These are phyloP conservation scores for Populus simonii DNA, from an alignment of 345 rosid species.

Conservation along the genomic window DNA sequence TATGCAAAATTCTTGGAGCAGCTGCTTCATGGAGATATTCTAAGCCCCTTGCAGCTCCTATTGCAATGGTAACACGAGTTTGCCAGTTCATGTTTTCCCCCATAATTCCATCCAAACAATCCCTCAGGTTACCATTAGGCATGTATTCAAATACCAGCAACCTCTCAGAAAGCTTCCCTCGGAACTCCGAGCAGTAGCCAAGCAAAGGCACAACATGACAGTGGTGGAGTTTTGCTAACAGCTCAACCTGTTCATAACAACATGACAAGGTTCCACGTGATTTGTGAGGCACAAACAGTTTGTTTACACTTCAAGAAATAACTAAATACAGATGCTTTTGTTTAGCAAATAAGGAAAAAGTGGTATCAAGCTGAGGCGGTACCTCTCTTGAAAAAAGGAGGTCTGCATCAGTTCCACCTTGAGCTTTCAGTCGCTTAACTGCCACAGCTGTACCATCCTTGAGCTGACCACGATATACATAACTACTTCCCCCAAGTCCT, in stretches of 20 bases:
- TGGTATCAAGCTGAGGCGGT: constrained; percentile 15
- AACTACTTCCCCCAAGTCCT: constrained; percentile 91
- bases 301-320: background rate
- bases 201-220: constrained; percentile 89
- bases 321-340: background rate
- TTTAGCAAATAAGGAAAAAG: background rate
- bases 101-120: constrained; percentile 60
- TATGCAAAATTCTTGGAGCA: constrained; percentile 92
- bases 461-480: constrained; percentile 80
- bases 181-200: constrained; percentile 82
- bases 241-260: constrained; percentile 58
- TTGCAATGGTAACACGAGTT: constrained; percentile 73
- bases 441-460: constrained; percentile 80
- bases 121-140: constrained; percentile 80
- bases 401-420: constrained; percentile 61
- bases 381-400: constrained; percentile 74
- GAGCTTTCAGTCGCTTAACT: constrained; percentile 66
- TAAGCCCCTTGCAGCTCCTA: constrained; percentile 96
- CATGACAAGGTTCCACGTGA: background rate
- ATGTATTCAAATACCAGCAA: constrained; percentile 83
- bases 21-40: constrained; percentile 99
- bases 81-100: constrained; percentile 80
- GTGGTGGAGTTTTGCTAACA: constrained; percentile 84
- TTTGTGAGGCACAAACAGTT: background rate
- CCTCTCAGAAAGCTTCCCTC: constrained; percentile 74